A percentile compares a stretch with the other conserved stretches of the same genome.
These are phyloP conservation scores for Sugiyamaella qingdaonensis DNA, from an alignment of 805 yeast species.

Conservation along the genomic window DNA sequence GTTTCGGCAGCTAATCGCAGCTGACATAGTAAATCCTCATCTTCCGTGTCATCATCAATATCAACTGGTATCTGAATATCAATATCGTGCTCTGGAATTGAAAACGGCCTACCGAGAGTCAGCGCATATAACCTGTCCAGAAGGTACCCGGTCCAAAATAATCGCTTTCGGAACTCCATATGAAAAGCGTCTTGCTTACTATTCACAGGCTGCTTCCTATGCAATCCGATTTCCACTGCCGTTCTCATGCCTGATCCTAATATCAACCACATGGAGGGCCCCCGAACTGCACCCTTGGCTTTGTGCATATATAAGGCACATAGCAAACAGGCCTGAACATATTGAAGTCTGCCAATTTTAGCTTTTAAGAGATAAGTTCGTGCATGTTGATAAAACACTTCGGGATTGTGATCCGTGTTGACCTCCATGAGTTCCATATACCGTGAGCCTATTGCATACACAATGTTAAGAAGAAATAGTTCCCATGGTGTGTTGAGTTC, in stretches of 20 bases:
- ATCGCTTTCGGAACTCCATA: conserved; percentile 2
- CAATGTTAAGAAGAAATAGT: conserved; percentile 9
- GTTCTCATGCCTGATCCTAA: conserved; percentile 16
- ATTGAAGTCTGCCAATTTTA: conserved; percentile 1
- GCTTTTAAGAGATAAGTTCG: conserved; percentile 3
- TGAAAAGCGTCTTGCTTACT: conserved; percentile 8
- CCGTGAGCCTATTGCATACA: conserved; percentile 15
- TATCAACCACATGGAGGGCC: conserved; percentile 14
- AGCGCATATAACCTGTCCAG: conserved; percentile 7
- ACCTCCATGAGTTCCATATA: conserved; percentile 10
- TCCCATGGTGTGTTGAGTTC: conserved; percentile 8
- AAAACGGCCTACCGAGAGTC: conserved; percentile 11
- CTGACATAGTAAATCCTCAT: not conserved
- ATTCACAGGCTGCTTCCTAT: conserved; percentile 10
- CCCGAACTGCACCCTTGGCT: not conserved
- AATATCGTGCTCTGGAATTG: conserved; percentile 15
- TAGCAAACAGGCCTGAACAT: conserved; percentile 13
- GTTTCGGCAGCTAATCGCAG: conserved; percentile 6
- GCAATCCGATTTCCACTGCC: conserved; percentile 16
- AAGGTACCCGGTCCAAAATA: conserved; percentile 6
- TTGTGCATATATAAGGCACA: conserved; percentile 12
- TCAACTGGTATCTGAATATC: conserved; percentile 13
- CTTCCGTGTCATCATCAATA: conserved; percentile 9
- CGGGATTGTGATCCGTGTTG: conserved; percentile 4
- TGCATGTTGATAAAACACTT: conserved; percentile 11